Conservation (phyloP, 148 eudicot genomes). For the Diospyros kaki region DNA sequence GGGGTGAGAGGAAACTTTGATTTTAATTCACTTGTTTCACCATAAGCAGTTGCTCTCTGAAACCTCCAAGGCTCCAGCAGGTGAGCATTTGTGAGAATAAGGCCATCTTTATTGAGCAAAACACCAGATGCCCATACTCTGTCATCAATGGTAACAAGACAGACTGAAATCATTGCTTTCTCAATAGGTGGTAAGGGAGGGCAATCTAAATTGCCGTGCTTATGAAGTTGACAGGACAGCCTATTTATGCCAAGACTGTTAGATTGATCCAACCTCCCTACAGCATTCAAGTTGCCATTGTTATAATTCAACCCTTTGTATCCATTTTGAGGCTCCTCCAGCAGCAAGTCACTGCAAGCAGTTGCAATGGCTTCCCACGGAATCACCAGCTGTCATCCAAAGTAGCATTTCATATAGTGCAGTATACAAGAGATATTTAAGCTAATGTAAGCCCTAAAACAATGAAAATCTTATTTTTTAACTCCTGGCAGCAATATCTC, state of each 20-base stretch:
- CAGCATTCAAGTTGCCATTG: conserved; percentile 21
- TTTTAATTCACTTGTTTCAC: conserved; percentile 30
- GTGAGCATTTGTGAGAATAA: conserved; percentile 97
- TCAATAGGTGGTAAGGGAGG: conserved; percentile 42
- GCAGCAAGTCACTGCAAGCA: conserved; percentile 53
- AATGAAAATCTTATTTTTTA: neutral
- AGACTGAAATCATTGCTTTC: conserved; percentile 62
- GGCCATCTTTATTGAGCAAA: conserved; percentile 70
- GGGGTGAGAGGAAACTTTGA: conserved; percentile 21
- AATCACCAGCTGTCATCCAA: conserved; percentile 67
- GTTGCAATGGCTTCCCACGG: conserved; percentile 88
- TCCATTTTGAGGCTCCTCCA: conserved; percentile 29
- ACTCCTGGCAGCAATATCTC: neutral
- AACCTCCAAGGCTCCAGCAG: conserved; percentile 97
- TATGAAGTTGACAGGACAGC: conserved; percentile 19
- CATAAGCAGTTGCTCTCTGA: conserved; percentile 42
- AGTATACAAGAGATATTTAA: neutral
- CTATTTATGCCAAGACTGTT: conserved; percentile 16
- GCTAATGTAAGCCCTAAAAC: neutral
- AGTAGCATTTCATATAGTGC: conserved; percentile 15
- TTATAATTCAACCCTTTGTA: conserved; percentile 15
- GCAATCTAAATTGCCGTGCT: conserved; percentile 15
- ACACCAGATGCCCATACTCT: conserved; percentile 98
- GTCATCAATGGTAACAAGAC: conserved; percentile 69
- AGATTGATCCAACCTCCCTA: conserved; percentile 19